phyloP scores from a whole-genome alignment of 2,329 filamentous ascomycete species.

The Pezicula neosporulosa region DNA sequence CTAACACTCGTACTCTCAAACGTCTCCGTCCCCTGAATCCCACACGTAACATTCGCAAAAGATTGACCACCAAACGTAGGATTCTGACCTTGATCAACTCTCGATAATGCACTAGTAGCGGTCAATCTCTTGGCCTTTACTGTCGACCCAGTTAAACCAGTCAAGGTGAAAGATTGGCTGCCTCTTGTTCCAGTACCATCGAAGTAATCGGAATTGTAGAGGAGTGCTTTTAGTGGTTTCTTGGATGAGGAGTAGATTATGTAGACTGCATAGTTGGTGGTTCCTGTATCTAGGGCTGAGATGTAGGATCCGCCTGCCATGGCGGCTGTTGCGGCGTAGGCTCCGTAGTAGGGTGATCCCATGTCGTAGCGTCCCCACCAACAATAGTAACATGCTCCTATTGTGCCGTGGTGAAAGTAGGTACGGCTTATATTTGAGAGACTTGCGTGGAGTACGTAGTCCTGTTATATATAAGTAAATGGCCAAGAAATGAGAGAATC shows the following conservation, averaged over 20 bases:
- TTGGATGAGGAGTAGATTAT: conserved; percentile 14
- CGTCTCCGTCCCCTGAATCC: conserved; percentile 35
- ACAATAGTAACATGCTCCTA: conserved; percentile 29
- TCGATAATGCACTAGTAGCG: conserved; percentile 37
- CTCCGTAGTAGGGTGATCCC: conserved; percentile 26
- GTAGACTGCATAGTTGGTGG: conserved; percentile 18
- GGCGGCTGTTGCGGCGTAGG: conserved; percentile 19
- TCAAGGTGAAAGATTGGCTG: conserved; percentile 16
- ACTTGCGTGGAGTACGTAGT: conserved; percentile 19
- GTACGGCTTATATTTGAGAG: conserved; percentile 16
- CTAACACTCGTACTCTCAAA: conserved; percentile 32
- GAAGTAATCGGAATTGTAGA: conserved; percentile 26
- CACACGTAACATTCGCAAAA: conserved; percentile 43
- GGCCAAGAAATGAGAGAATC: not conserved
- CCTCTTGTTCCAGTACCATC: conserved; percentile 15
- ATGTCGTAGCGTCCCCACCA: conserved; percentile 23
- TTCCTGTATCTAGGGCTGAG: conserved; percentile 16
- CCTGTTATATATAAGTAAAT: not conserved
- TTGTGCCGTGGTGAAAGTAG: conserved; percentile 26
- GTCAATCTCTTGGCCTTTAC: conserved; percentile 27
- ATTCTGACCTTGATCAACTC: conserved; percentile 39
- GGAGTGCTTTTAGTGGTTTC: conserved; percentile 13
- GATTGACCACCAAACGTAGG: conserved; percentile 42
- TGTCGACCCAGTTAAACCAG: conserved; percentile 7
- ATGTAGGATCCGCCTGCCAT: conserved; percentile 22